Conservation (phyloP, 345 rosid species). For the Durio zibethinus region DNA sequence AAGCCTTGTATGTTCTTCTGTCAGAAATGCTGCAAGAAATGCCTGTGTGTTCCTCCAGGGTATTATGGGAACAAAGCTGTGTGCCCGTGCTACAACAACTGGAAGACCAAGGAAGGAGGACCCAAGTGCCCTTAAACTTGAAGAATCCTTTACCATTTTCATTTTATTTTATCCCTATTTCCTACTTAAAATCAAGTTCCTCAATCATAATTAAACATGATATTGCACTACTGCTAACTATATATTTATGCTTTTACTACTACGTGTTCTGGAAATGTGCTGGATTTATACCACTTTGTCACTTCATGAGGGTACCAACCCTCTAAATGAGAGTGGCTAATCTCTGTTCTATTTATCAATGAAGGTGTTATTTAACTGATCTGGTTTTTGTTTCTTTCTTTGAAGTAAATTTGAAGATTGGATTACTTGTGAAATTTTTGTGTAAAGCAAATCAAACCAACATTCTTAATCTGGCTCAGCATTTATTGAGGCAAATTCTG, state of each 20-base stretch:
- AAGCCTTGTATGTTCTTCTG: slow-evolving; percentile 65
- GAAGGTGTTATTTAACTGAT: slow-evolving; percentile 5
- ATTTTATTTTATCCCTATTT: background rate
- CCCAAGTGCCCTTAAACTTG: slow-evolving; percentile 62
- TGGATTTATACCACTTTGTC: slow-evolving; percentile 5
- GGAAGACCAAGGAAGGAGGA: slow-evolving; percentile 70
- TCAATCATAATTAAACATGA: background rate
- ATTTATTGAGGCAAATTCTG: background rate
- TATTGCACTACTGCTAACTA: background rate
- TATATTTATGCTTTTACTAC: background rate
- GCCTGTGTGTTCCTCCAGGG: slow-evolving; percentile 81
- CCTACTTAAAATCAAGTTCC: background rate
- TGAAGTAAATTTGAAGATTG: background rate
- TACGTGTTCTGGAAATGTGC: background rate
- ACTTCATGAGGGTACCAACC: slow-evolving; percentile 21
- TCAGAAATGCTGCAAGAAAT: slow-evolving; percentile 63
- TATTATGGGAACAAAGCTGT: slow-evolving; percentile 52
- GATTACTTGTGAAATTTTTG: background rate
- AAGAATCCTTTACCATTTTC: background rate
- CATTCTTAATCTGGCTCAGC: background rate
- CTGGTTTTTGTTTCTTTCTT: background rate
- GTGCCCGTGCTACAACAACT: slow-evolving; percentile 78
- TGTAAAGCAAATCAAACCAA: background rate
- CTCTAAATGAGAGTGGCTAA: slow-evolving; percentile 35
- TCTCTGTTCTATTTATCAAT: slow-evolving; percentile 19